Evolutionary conservation across 768 basidiomycete species (phyloP), one percentile per base, ranked within the genome.

Genomic region (Termitomyces sp.): DNA sequence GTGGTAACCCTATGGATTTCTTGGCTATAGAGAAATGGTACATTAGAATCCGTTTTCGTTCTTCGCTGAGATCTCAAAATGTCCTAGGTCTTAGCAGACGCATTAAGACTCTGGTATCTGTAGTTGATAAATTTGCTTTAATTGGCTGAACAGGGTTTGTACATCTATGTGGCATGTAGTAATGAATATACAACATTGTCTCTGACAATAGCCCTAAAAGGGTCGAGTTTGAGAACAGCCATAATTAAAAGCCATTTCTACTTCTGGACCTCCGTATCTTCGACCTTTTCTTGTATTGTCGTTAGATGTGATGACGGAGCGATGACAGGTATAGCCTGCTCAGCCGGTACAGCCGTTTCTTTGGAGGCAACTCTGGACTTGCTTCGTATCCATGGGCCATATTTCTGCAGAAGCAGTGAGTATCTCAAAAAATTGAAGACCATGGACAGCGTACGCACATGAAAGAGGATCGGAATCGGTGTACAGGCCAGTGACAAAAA

Each of bases 381-480:
- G 60, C 71, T 73, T 41, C 81, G 73, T 57, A 84, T 75, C 72
- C 74, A 76, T 62, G 63, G 66, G 27, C 82, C 82, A 60, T 82
- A 81, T 73, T 74, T 80, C 82, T 82, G 65, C 18, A 63, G n/a
- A 47, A 24, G 47, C 12, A 55, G 34, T 57, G 44, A 55, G 27
- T n/a, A 18, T 20, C 16, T 47, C 33, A 31, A 46, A 41, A 47
- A 49, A 22, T 53, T 7, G 24, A 50, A 30, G 4, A 16, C 2
- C 9, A 36, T 15, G 13, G 15, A 46, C 7, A 24, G 7, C 24
- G 37, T 18, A 75, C 83, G 63, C 64, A 81, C 83, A 67, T 74
- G 84, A 64, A 86, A 83, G 18, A 85, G 65, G 33, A 81, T 70
- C 3, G 84, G 85, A 47, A 87, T 75, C 3, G 83, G 84, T 64